These are phyloP conservation scores for Kondoa subrosea DNA, from an alignment of 768 basidiomycete species.

Conservation along the genomic window DNA sequence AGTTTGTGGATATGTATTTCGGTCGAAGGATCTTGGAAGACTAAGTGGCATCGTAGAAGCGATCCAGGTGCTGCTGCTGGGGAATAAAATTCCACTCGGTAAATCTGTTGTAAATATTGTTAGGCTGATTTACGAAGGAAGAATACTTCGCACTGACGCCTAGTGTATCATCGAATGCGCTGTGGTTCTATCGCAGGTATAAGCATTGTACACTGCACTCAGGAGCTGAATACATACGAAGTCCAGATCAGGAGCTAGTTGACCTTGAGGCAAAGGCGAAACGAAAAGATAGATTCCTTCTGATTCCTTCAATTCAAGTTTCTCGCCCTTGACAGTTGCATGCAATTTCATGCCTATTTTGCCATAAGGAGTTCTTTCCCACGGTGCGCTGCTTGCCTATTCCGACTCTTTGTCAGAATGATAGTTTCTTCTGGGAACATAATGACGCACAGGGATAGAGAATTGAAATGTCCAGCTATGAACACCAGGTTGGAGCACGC, in stretches of 20 bases:
- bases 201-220: background rate
- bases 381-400: background rate
- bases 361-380: background rate
- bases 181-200: background rate
- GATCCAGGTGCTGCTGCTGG: background rate
- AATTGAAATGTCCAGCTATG: background rate
- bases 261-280: background rate
- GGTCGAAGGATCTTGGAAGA: background rate
- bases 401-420: background rate
- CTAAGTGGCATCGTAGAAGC: background rate
- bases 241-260: background rate
- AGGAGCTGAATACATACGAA: background rate
- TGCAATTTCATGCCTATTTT: background rate
- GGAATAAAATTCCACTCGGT: background rate
- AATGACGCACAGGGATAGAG: background rate
- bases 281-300: background rate
- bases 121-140: background rate
- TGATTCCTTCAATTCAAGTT: background rate
- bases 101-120: background rate
- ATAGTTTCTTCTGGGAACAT: background rate
- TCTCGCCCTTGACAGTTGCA: background rate
- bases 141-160: background rate
- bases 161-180: background rate
- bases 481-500: background rate
- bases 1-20: background rate